phyloP scores from a whole-genome alignment of 495 filamentous ascomycete species.

The Talaromyces nanjingensis region DNA sequence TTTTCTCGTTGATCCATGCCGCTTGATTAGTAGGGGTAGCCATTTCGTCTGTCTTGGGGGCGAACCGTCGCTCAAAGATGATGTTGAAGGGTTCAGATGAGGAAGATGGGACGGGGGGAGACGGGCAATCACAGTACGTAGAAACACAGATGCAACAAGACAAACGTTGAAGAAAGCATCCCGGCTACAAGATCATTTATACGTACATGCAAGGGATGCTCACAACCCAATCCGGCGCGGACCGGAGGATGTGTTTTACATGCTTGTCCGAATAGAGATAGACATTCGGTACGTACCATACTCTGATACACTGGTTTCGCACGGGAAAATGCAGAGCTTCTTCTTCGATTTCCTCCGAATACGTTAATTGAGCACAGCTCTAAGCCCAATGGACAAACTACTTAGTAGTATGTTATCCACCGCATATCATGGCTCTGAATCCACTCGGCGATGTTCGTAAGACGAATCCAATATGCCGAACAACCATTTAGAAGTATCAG shows the following conservation, averaged over 20 bases:
- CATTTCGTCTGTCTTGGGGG: neutral
- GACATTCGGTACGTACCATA: neutral
- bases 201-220: neutral
- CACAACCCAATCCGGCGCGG: neutral
- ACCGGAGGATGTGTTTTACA: neutral
- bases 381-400: neutral
- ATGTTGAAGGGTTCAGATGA: neutral
- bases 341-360: neutral
- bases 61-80: neutral
- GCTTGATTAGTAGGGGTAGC: slow-evolving; percentile 26
- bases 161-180: neutral
- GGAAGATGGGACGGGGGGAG: neutral
- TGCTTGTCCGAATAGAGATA: neutral
- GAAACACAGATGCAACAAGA: neutral
- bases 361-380: neutral
- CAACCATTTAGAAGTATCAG: neutral
- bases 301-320: neutral
- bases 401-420: neutral
- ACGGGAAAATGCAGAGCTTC: neutral
- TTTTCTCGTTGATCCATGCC: slow-evolving; percentile 26
- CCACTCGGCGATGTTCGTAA: neutral
- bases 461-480: neutral
- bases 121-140: neutral
- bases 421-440: neutral
- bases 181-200: neutral